Evolutionary conservation across 441 rosid genomes (phyloP), one percentile per base, ranked within the genome.

Genomic region (Syzygium syzygioides): DNA sequence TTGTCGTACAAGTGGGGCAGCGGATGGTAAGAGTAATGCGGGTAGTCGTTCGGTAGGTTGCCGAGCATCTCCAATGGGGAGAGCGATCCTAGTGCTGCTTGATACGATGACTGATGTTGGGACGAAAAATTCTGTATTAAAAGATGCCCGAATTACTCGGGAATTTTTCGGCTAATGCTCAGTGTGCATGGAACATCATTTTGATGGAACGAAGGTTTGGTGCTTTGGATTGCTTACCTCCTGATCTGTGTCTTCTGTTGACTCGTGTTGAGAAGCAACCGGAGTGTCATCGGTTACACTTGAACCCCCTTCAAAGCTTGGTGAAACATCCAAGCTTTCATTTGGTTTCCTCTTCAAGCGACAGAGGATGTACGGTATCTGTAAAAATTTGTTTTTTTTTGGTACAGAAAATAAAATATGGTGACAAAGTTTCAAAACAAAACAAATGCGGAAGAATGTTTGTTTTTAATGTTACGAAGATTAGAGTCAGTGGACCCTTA

Each of bases 11-110:
- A 17, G 1, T 5, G 2, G n/a, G 83, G 83, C n/a, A 41, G 83
- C 10, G 0, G 52, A 13, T 26, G 0, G 0, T 76, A 2, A 4
- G 52, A 0, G 83, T 76, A 76, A 6, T 12, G 10, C 10, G n/a
- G 25, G n/a, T 3, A 37, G 15, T 9, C 12, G 28, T 23, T 20
- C 1, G 3, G 52, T 6, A 2, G 83, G n/a, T 41, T 23, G 83
- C 1, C n/a, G 2, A 76, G n/a, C n/a, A 3, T 26, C 83, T 76
- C 52, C 6, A 76, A 20, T 23, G 23, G 83, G 83, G 83, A 41
- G 52, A 76, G 52, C 0, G 83, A 76, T 0, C 13, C 52, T 10
- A 76, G 1, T 4, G 83, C 13, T 25, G 9, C 2, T 6, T 76
- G 52, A 76, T 37, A 76, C n/a, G 52, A 23, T 7, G 18, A 5